Conservation (phyloP, 371 early-diverging fungal genomes). For the Mucor plumbeus region DNA sequence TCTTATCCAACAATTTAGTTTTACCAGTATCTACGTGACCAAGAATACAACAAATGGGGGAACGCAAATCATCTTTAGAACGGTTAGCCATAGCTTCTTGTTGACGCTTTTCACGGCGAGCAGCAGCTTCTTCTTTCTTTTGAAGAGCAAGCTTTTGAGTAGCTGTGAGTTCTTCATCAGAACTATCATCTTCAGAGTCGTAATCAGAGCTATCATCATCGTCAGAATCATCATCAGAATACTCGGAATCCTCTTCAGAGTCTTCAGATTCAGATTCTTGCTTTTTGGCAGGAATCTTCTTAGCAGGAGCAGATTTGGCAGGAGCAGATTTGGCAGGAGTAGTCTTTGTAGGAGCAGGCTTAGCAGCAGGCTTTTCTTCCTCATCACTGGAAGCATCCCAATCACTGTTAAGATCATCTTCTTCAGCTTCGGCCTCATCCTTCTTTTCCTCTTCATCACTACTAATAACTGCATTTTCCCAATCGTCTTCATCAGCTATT, state of each 20-base stretch:
- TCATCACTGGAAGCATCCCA: conserved; percentile 68
- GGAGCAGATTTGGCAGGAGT: conserved; percentile 32
- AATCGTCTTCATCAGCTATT: conserved; percentile 47
- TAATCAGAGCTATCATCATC: conserved; percentile 56
- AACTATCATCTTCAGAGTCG: conserved; percentile 55
- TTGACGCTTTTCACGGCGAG: conserved; percentile 74
- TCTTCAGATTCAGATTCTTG: conserved; percentile 37
- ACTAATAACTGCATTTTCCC: conserved; percentile 58
- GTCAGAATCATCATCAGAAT: conserved; percentile 24
- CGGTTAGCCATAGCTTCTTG: conserved; percentile 85
- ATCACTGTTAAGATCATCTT: conserved; percentile 61
- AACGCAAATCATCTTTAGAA: conserved; percentile 91
- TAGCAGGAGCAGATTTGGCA: conserved; percentile 28
- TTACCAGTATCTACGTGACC: conserved; percentile 99
- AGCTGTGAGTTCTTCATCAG: conserved; percentile 67
- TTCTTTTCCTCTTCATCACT: conserved; percentile 45
- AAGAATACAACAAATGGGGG: conserved; percentile 99
- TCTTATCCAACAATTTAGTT: conserved; percentile 99
- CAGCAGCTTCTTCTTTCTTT: conserved; percentile 83
- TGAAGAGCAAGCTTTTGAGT: conserved; percentile 66
- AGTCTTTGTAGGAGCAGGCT: conserved; percentile 39
- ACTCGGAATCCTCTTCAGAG: conserved; percentile 19
- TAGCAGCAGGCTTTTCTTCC: conserved; percentile 47
- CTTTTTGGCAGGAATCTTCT: conserved; percentile 40
- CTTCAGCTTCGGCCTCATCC: conserved; percentile 17